Evolutionary conservation across 371 early-diverging fungal species (phyloP), one percentile per base, ranked within the genome.

Genomic region (Phascolomyces articulosus): DNA sequence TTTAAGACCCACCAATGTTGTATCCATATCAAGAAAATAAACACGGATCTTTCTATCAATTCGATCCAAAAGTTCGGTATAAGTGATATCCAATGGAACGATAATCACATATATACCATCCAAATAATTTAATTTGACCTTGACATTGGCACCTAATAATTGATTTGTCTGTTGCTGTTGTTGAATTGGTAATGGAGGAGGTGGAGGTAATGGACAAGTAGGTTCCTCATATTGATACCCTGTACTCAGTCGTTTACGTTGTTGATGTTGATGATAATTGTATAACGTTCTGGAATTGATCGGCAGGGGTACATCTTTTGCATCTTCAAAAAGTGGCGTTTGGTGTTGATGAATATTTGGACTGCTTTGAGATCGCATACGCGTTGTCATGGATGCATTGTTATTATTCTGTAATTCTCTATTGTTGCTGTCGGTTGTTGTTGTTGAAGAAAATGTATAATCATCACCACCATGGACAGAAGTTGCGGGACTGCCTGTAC

Each of bases 51-150:
- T 96, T 56, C 90, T 81, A 71, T 95, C 95, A 24, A 97, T 90
- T n/a, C 90, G 83, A 48, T 82, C 81, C 7, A 85, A 67, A 24
- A 98, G 78, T 28, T 93, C 95, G 16, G 69, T 74, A 74, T 86
- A 94, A 18, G 87, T 79, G 57, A 93, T 90, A 23, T 85, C 82
- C 34, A 79, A 64, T 23, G 95, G 92, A 2, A 95, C 93, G 16
- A 93, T 89, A 21, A 97, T 89, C n/a, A 93, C 85, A 71, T 94
- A 96, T 7, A 94, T 82, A 61, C 93, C 95, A 66, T 89, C 87
- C 40, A 87, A 83, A 69, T 90, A 96, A 73, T 95, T 94, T 49
- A 94, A 87, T 70, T 92, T 93, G 65, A 95, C 80, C 70, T 95
- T 95, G 59, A 92, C 70, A 28, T 60, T 65, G 11, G 63, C 65